Base-by-base conservation (phyloP, 352 stramenopile genomes). In the Pythium periplocum region DNA sequence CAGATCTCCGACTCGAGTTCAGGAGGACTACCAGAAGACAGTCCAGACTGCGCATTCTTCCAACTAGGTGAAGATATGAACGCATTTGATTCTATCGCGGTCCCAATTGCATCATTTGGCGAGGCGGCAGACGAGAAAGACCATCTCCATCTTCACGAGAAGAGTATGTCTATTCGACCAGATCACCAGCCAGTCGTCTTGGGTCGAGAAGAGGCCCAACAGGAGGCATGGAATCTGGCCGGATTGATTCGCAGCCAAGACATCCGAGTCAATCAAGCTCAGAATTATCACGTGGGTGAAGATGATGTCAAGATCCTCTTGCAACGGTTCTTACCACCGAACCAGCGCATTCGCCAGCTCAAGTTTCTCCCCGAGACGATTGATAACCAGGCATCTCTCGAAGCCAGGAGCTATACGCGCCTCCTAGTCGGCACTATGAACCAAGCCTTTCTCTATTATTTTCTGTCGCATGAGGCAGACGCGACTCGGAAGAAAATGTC, bases 281-380 rank as follows among this genome's bases (percentile, higher is more conserved):
- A 90, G 74, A 75, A 68, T 46, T 94, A 94, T 43, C 79, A 77
- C 50, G 71, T 87, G 42, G 58, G 58, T 1, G 74, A 85, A 41
- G 67, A 68, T 10, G 75, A 89, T 44, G 71, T 90, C n/a, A 71
- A 69, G 6, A 73, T 92, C 44, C 68, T 92, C 39, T 51, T 94
- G 37, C 83, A 78, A 40, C 75, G 81, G 40, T 94, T 79, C 50
- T 53, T 92, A 32, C 83, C 83, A 7, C 78, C 79, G 11, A 91
- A 89, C 54, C 79, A 92, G 53, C 68, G 74, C 32, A 68, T 91
- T n/a, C 63, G 64, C 17, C 78, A 63, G 33, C 68, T 94, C 6
- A 71, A 75, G 47, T 94, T 94, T 51, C 51, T 94, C 4, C 81
- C 83, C 3, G 81, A 94, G 51, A 92, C 81, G 4, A 88, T 94